phyloP scores from a whole-genome alignment of 2,329 filamentous ascomycete species.

The Sclerotinia nivalis region DNA sequence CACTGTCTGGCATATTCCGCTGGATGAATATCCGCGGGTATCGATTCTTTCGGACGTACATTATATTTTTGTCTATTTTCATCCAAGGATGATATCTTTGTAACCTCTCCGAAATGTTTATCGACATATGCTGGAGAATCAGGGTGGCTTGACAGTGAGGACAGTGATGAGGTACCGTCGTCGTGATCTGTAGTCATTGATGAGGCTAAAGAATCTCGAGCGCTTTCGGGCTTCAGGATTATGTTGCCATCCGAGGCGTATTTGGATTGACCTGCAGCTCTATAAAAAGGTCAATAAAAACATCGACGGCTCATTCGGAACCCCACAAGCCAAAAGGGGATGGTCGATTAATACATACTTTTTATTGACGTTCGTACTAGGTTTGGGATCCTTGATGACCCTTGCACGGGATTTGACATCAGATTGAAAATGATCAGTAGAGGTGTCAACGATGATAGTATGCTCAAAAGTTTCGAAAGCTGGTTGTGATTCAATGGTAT shows the following conservation, averaged over 20 bases:
- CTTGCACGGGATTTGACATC: conserved; percentile 29
- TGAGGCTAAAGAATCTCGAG: conserved; percentile 51
- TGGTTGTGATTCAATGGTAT: conserved; percentile 26
- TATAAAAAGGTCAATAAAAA: conserved; percentile 35
- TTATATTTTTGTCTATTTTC: conserved; percentile 50
- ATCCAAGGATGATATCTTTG: conserved; percentile 34
- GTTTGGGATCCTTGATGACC: conserved; percentile 29
- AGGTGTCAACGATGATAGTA: conserved; percentile 37
- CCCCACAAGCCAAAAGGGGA: conserved; percentile 18
- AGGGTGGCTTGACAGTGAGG: conserved; percentile 61
- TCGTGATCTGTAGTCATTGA: conserved; percentile 57
- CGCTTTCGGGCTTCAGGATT: conserved; percentile 41
- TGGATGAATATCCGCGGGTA: conserved; percentile 71
- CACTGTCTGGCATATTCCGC: conserved; percentile 89
- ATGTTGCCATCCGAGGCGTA: conserved; percentile 33
- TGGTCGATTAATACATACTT: conserved; percentile 36
- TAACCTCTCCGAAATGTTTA: conserved; percentile 41
- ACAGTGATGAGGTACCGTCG: conserved; percentile 50
- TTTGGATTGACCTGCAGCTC: conserved; percentile 33
- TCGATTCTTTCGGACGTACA: conserved; percentile 76
- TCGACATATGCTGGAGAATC: conserved; percentile 59
- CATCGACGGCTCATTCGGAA: background rate
- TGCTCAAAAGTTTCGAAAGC: conserved; percentile 31
- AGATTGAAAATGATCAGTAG: conserved; percentile 25
- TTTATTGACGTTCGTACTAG: conserved; percentile 27